Base-by-base conservation (phyloP, 2,329 filamentous ascomycete genomes). In the Torrubiella hemipterigena region DNA sequence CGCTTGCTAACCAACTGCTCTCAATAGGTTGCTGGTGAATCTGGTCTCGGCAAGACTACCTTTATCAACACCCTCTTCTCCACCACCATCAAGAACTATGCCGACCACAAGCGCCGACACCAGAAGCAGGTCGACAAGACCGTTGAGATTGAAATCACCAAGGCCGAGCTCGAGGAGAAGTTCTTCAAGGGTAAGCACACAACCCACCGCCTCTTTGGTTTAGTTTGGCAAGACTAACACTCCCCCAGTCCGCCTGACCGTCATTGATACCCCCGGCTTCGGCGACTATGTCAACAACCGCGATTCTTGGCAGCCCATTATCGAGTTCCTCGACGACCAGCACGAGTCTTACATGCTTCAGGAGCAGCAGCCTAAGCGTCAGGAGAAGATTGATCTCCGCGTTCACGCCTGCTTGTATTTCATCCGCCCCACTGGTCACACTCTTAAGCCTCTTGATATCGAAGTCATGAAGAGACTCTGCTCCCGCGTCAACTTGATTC, bases 21-120 rank as follows among this genome's bases (percentile, higher is more conserved):
- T 37, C 27, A 38, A 29, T 51, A 93, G 86, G 86, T 96, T 64
- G 91, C 91, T 67, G 89, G 89, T 67, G 89, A 98, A 69, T 96
- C 91, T 46, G 89, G 89, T 55, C 68, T 96, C 48, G 91, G 91
- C 69, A 98, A 98, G 77, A 98, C 93, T 17, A 98, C 91, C 51
- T 98, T 98, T 67, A 96, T 98, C 77, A 98, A 98, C 78, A 98
- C 91, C 38, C 79, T 98, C 39, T 98, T 98, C 74, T 98, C 91
- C 41, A 98, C 93, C 45, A 98, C 91, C 50, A 98, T 98, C 76
- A 98, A 98, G 75, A 98, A 96, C 75, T 98, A 98, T 62, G 91
- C 91, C 73, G 91, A 98, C 64, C 89, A 98, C 76, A 94, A 94
- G 74, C 83, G 86, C 63, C 84, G 91, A 55, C 91, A 98, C 64